Evolutionary conservation across 768 basidiomycete genomes (phyloP), one percentile per base, ranked within the genome.

Genomic region (Lactarius akahatsu): DNA sequence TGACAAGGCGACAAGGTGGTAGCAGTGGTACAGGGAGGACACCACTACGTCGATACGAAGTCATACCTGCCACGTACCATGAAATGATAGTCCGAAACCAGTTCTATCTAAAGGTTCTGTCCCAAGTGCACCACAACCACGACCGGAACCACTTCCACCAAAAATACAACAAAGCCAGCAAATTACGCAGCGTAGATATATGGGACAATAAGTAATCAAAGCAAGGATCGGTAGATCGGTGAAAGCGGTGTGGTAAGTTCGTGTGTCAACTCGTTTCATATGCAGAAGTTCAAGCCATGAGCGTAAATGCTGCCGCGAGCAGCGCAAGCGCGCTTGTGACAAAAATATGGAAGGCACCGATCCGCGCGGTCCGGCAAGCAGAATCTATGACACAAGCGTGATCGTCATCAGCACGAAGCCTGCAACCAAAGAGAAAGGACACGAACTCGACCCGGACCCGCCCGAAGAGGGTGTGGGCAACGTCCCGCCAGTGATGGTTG

Each of bases 261-360:
- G 4, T 52, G 10, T 11, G 26, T 23, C 9, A 16, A 40, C 40
- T 7, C 10, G 5, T 52, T 20, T 16, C 7, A 13, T 56, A n/a
- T 55, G 28, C 9, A 23, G 28, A 11, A 11, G 4, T 13, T 38
- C 28, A 64, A 43, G 58, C 57, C 7, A 30, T 9, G 63, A 59
- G 57, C 28, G 41, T 54, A 30, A 41, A 64, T 59, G 28, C 36
- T 32, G 32, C 26, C 7, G 57, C 58, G 30, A 65, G 40, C n/a
- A 67, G 57, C 38, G 63, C 28, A 18, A 67, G 47, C 32, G 18
- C 57, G 28, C 45, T 28, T 28, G 63, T 43, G 28, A 34, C 6
- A 16, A 32, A 23, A 28, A 64, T 13, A 23, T 43, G 26, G 10
- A 6, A 5, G 10, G 18, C 13, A 13, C 23, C 36, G 36, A 67